Evolutionary conservation across 371 early-diverging fungal genomes (phyloP), one percentile per base, ranked within the genome.

Genomic region (Syncephalastrum contaminatum): DNA sequence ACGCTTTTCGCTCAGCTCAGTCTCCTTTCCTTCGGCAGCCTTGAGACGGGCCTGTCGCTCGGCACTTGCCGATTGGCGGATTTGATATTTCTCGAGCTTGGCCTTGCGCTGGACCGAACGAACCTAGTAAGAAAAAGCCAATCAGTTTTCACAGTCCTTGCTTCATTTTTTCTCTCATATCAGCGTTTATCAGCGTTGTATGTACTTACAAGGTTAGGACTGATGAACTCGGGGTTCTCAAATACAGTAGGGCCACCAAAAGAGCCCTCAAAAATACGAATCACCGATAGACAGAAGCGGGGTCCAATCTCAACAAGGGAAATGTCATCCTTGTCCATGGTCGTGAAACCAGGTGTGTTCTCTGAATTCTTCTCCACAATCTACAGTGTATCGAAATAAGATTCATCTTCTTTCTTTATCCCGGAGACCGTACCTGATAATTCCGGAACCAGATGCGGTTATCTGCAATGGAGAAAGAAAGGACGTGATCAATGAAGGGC

Each of bases 241-340:
- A 83, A 98, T 51, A 96, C 81, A 42, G 94, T 91, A 24, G 88
- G 80, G 0, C 99, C 99, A 61, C 91, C 85, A 76, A 97, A 98
- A 43, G 90, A 87, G 22, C 97, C 96, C 55, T 92, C 95, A 72
- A 98, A 96, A 62, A 96, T 90, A 58, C 93, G 83, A 64, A 96
- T 94, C 10, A 92, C 82, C 60, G 89, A 89, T 65, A 98, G 77
- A 56, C 92, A 92, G 79, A 97, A 96, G 16, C 99, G 89, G 39
- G 99, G 99, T n/a, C 99, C 99, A 54, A 98, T 95, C 73, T 98
- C 99, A 16, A 94, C 89, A 40, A 98, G 73, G 3, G 89, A 83
- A 18, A 91, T 82, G 53, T 91, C 91, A 6, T 75, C 83, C 54
- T 88, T 82, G 59, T 86, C 87, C 45, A 67, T 67, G 48, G 64